These are phyloP conservation scores for Ustilaginoidea virens DNA, from an alignment of 2,329 filamentous ascomycete species.

Conservation along the genomic window DNA sequence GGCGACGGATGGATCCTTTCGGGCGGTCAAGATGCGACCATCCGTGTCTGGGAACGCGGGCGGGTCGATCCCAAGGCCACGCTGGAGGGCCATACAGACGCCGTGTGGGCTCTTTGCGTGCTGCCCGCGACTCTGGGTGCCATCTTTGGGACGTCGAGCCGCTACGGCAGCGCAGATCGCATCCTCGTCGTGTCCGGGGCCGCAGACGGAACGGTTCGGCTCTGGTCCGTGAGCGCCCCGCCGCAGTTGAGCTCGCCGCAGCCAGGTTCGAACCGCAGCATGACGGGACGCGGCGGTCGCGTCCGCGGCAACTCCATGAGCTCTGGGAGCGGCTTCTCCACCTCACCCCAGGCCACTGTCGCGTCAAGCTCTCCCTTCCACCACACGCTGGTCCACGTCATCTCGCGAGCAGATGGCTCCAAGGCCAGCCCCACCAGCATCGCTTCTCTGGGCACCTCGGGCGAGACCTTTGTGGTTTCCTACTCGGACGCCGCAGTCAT, in stretches of 20 bases:
- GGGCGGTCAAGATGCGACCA: conserved; percentile 82
- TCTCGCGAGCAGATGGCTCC: conserved; percentile 49
- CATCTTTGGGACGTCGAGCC: conserved; percentile 61
- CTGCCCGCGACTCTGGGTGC: conserved; percentile 68
- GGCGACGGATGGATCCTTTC: conserved; percentile 99
- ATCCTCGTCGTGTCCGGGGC: conserved; percentile 83
- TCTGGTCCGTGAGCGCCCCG: conserved; percentile 89
- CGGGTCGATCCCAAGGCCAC: conserved; percentile 91
- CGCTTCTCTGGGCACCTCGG: conserved; percentile 65
- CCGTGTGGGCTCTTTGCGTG: conserved; percentile 90
- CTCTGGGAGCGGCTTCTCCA: conserved; percentile 82
- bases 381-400: conserved; percentile 77
- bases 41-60: conserved; percentile 90
- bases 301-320: conserved; percentile 86
- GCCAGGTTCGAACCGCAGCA: conserved; percentile 45
- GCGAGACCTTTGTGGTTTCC: conserved; percentile 83
- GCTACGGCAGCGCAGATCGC: conserved; percentile 68
- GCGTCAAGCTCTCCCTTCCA: conserved; percentile 78
- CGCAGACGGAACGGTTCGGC: conserved; percentile 78
- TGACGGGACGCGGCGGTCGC: conserved; percentile 47
- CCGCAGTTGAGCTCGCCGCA: conserved; percentile 74
- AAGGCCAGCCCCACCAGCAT: conserved; percentile 79
- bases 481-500: conserved; percentile 83
- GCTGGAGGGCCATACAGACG: conserved; percentile 85
- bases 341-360: conserved; percentile 74